Conservation (phyloP, 140 eudicot genomes). For the Anethum foeniculum region DNA sequence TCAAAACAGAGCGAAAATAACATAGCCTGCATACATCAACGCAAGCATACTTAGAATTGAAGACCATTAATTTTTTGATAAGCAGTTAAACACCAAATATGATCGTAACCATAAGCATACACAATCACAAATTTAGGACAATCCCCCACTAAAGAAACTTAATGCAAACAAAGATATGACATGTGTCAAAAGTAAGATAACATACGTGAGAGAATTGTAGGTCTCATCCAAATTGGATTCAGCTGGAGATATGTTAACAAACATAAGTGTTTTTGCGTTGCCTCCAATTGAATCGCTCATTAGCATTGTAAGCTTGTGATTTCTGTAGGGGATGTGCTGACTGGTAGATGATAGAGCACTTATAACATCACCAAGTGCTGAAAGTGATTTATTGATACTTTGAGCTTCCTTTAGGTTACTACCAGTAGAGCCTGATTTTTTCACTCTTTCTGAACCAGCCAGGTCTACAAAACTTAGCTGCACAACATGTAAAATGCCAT, state of each 20-base stretch:
- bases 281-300: conserved; percentile 99
- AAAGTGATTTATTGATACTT: conserved; percentile 89
- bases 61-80: background rate
- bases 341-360: conserved; percentile 78
- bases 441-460: conserved; percentile 96
- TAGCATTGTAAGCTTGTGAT: conserved; percentile 88
- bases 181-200: background rate
- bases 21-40: background rate
- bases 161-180: background rate
- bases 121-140: background rate
- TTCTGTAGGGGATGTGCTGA: conserved; percentile 91
- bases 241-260: conserved; percentile 87
- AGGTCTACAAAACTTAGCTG: conserved; percentile 98
- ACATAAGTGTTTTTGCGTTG: conserved; percentile 92
- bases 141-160: background rate
- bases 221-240: conserved; percentile 93
- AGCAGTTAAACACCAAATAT: background rate
- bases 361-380: conserved; percentile 97
- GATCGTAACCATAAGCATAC: background rate
- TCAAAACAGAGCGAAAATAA: background rate
- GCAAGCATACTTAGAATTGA: background rate
- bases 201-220: conserved; percentile 89
- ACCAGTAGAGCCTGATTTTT: conserved; percentile 90
- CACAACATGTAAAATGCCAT: conserved; percentile 11
- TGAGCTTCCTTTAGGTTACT: conserved; percentile 88